Percentiles rank a stretch among this genome's conserved stretches.
Conservation (phyloP, 805 yeast species). For the Barnettozyma botsteinii region DNA sequence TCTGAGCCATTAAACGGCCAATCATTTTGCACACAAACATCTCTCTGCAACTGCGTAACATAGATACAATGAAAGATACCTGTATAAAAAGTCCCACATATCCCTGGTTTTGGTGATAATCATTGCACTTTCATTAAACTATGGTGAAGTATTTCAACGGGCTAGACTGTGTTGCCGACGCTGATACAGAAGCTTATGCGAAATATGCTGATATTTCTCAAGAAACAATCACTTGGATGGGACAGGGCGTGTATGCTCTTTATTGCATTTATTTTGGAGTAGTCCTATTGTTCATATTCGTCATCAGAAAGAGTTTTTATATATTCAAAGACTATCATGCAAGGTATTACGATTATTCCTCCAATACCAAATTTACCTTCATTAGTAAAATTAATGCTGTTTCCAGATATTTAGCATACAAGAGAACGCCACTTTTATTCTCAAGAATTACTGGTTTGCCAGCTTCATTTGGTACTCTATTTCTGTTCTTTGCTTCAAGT, state of each 20-base stretch:
- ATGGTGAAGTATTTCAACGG: too few relatives aligned
- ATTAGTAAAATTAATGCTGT: constrained; percentile 24
- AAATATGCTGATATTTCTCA: not conserved
- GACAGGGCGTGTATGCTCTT: not conserved
- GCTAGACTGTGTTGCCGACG: not conserved
- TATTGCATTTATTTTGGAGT: not conserved
- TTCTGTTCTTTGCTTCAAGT: constrained; percentile 28
- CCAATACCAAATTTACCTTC: not conserved
- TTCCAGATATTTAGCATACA: constrained; percentile 28
- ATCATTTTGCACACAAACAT: too few relatives aligned
- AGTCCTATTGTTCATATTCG: not conserved
- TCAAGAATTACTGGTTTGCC: constrained; percentile 34
- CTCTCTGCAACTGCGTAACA: too few relatives aligned
- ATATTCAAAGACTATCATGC: not conserved
- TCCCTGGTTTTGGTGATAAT: too few relatives aligned
- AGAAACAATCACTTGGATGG: not conserved
- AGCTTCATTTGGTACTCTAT: constrained; percentile 31
- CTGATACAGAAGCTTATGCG: not conserved
- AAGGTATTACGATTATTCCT: not conserved
- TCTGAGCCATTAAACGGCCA: too few relatives aligned
- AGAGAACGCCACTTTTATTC: constrained; percentile 27
- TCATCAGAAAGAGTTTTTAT: not conserved
- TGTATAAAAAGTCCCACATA: too few relatives aligned
- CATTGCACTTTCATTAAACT: too few relatives aligned
- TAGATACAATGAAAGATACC: too few relatives aligned